Base-by-base conservation (phyloP, 176 grass and related monocot species). In the Musa itinerans region DNA sequence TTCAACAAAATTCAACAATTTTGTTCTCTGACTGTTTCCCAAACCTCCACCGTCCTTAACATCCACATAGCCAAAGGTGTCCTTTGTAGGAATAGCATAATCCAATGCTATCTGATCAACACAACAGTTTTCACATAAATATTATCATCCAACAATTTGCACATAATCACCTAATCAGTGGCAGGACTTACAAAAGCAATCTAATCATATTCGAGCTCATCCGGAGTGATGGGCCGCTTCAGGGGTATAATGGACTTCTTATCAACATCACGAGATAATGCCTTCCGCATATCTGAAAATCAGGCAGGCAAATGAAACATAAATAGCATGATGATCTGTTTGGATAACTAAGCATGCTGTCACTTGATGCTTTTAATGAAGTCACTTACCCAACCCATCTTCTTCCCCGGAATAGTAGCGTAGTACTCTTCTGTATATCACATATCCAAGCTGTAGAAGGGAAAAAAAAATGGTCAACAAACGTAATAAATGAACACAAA, bases 401-500 rank as follows among this genome's bases (percentile, higher is more conserved):
- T 98, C 95, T 93, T 99, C 95, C 11, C 95, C 95, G 56, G 95
- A 99, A 81, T 99, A 99, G 82, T 99, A 99, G n/a, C 90, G 90
- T 50, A 99, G 73, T 16, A 99, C 95, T 80, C 95, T 89, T 72
- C 95, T 82, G 78, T 99, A 94, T 78, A 94, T 89, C 57, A 99
- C 88, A 77, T 99, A 99, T 48, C 90, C 95, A 82, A 99, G 86
- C 95, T 99, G 83, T 43, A 12, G 13, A 70, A 48, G 43, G 6
- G 12, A 22, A 73, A 57, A 49, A 20, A 20, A 74, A 29, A 27
- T 34, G 21, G 4, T 43, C 34, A 43, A 43, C 34, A 29, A 23
- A 20, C 3, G 2, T 50, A 11, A 50, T 12, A 12, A 50, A 51
- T 70, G 68, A 20, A 43, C 34, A 43, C 34, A 43, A 43, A 43